Conservation (phyloP, 106 monocot species). For the Dioscorea dumetorum region DNA sequence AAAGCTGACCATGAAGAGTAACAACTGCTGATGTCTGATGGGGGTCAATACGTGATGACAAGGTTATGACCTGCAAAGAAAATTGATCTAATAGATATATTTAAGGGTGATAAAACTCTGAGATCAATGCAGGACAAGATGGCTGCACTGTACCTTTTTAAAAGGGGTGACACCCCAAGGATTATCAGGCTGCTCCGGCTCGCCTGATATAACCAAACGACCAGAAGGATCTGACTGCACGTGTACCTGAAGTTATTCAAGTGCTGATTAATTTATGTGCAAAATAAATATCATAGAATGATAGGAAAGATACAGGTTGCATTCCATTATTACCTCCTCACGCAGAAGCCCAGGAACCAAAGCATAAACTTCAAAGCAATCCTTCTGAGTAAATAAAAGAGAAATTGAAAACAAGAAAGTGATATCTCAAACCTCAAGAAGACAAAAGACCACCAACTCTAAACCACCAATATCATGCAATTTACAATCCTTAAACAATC, state of each 20-base stretch:
- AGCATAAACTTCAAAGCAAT: conserved; percentile 97
- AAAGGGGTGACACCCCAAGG: conserved; percentile 85
- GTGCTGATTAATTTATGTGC: not conserved
- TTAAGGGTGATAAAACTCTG: not conserved
- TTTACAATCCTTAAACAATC: not conserved
- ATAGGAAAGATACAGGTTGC: not conserved
- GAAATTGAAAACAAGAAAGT: not conserved
- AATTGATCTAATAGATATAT: not conserved
- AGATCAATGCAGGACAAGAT: not conserved
- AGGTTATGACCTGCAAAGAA: conserved; percentile 51
- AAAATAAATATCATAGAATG: not conserved
- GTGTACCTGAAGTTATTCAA: conserved; percentile 42
- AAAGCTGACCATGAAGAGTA: conserved; percentile 69
- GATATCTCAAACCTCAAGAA: not conserved
- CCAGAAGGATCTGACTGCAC: conserved; percentile 82
- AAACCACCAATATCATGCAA: not conserved
- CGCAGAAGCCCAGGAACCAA: conserved; percentile 96
- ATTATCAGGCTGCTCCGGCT: conserved; percentile 77
- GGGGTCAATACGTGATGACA: conserved; percentile 65
- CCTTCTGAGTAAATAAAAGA: conserved; percentile 60
- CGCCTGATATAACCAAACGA: conserved; percentile 64
- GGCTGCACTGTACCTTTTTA: conserved; percentile 38
- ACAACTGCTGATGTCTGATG: conserved; percentile 80
- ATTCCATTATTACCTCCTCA: conserved; percentile 72
- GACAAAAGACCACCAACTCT: not conserved